A percentile compares a stretch with the other conserved stretches of the same genome.
These are phyloP conservation scores for Firmiana major DNA, from an alignment of 345 rosid genomes.

Conservation along the genomic window DNA sequence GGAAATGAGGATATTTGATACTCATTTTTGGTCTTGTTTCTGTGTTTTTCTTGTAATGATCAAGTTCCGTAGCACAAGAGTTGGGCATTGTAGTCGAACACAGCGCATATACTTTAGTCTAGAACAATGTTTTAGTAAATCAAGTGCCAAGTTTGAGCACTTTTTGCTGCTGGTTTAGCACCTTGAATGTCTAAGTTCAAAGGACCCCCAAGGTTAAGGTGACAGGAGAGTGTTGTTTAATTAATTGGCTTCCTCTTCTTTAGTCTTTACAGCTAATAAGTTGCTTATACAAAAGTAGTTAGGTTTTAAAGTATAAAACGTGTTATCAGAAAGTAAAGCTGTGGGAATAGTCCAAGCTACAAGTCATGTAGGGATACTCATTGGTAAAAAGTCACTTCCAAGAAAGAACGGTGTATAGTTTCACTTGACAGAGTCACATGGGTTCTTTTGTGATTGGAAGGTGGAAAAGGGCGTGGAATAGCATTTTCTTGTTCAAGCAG, in stretches of 20 bases:
- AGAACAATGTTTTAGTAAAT: not conserved
- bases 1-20: not conserved
- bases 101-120: not conserved
- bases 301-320: not conserved
- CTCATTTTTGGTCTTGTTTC: not conserved
- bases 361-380: conserved; percentile 12
- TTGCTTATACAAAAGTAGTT: conserved; percentile 10
- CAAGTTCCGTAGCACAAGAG: not conserved
- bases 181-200: not conserved
- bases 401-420: conserved; percentile 14
- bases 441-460: conserved; percentile 23
- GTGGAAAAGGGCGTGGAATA: conserved; percentile 19
- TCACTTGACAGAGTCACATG: conserved; percentile 36
- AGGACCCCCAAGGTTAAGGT: not conserved
- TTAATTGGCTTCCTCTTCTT: not conserved
- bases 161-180: not conserved
- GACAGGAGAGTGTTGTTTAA: not conserved
- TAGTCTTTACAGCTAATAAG: conserved; percentile 4
- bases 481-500: conserved; percentile 12
- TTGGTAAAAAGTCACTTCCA: conserved; percentile 23
- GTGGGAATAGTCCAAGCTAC: not conserved
- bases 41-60: not conserved
- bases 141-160: not conserved
- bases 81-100: not conserved
- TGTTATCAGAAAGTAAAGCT: conserved; percentile 16